Conservation (phyloP, 139 green algal species). For the Coelastrella sp. region DNA sequence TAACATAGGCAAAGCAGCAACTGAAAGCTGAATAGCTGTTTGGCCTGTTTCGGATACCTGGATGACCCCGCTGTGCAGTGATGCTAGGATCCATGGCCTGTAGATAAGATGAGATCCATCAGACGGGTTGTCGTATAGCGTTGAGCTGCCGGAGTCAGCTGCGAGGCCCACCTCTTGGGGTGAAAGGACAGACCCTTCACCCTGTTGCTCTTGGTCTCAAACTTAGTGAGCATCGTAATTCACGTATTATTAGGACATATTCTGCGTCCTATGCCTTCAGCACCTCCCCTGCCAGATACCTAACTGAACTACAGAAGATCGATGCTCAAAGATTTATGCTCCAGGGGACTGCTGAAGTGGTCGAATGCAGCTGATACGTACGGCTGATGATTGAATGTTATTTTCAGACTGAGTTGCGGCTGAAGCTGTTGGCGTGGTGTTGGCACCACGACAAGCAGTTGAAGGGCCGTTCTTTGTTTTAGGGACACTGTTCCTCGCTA, state of each 20-base stretch:
- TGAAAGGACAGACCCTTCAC: conserved; percentile 99
- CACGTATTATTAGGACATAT: not conserved
- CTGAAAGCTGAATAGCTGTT: conserved; percentile 10
- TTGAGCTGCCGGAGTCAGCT: not conserved
- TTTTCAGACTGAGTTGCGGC: too few species aligned
- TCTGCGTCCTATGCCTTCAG: too few species aligned
- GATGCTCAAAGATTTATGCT: not conserved
- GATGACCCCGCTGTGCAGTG: conserved; percentile 98
- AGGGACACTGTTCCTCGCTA: too few species aligned
- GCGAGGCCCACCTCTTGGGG: conserved; percentile 83
- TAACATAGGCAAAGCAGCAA: not conserved
- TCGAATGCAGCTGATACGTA: too few species aligned
- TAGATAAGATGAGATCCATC: not conserved
- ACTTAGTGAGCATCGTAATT: conserved; percentile 85
- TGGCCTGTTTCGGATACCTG: conserved; percentile 72
- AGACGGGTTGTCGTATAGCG: not conserved
- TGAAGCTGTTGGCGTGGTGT: too few species aligned
- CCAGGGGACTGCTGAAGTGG: too few species aligned
- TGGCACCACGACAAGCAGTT: too few species aligned
- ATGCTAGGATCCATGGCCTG: conserved; percentile 98
- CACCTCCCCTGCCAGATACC: not conserved
- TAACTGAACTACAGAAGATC: conserved; percentile 4
- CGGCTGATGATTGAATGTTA: too few species aligned
- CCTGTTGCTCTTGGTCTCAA: conserved; percentile 97
- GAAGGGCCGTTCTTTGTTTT: too few species aligned